Base-by-base conservation (phyloP, 169 alveolate genomes). In the Prorocentrum cordatum region DNA sequence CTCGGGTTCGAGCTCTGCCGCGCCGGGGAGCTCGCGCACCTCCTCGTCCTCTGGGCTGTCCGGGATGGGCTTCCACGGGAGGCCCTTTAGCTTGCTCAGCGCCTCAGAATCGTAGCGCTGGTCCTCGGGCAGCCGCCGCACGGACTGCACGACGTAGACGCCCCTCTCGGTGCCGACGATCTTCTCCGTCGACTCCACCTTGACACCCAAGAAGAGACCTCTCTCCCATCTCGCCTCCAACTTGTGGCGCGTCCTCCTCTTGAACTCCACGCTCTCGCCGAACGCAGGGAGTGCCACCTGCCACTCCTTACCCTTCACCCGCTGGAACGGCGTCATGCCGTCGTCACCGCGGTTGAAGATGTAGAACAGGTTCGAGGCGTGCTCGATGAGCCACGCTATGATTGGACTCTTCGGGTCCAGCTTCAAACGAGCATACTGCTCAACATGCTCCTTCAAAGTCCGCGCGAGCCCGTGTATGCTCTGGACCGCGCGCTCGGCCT, bases 331-430 rank as follows among this genome's bases (percentile, higher is more conserved):
- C 0, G 85, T 73, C 5, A 73, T 27, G 0, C 85, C 85, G 22
- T 58, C 45, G 5, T 54, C 71, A 58, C 45, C 83, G 45, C 16
- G 39, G 58, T 68, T 1, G 22, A 73, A 50, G 20, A 73, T 26
- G 4, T 18, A 32, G 12, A n/a, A 47, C 68, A 73, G 26, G 14
- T 3, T n/a, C 2, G 62, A 68, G 20, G 61, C 84, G 33, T 73
- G 58, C 26, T 73, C 85, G 7, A 73, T 58, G 38, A 73, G 16
- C 85, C 85, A 73, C 0, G 38, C 85, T 31, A 73, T 14, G 10
- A 47, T 9, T 9, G 85, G 85, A 2, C 66, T 35, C 54, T 66
- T 66, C 0, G 77, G 83, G 31, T 42, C 47, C 4, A 70, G 38
- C 10, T 3, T 1, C 42, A 42, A 31, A 0, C 83, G 66, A 1